Evolutionary conservation across 371 early-diverging fungal species (phyloP), one percentile per base, ranked within the genome.

Genomic region (Nematocida sp.): DNA sequence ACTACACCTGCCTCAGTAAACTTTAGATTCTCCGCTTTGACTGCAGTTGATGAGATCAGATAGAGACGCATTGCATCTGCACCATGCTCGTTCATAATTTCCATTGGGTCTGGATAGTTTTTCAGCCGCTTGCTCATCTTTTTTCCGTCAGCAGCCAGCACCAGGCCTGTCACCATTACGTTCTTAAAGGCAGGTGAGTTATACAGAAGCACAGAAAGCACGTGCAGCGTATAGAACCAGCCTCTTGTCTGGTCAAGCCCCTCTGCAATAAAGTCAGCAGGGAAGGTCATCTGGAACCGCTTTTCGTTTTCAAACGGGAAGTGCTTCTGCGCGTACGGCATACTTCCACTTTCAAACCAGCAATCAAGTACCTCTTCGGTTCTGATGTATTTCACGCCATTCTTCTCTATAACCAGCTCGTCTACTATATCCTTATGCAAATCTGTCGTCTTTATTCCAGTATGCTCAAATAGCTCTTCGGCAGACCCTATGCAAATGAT

Each of bases 231-330:
- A 88, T 99, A 99, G 92, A 99, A 99, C 99, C 99, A 99, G 75
- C 99, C 99, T 84, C 99, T 92, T 66, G 98, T 98, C 90, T 99
- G 99, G 87, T 99, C 99, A 62, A 98, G 89, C 83, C 99, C 99
- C 89, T 99, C 99, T 54, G 97, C 95, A 85, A 99, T 96, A 89
- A 99, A 99, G 85, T 99, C 94, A 25, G 99, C 99, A 23, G 99
- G 98, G 93, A 97, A 97, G 3, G 90, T 90, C 11, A 85, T 81
- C 83, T 92, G 88, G 84, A 97, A 93, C 85, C 90, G 88, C 23
- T 66, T 56, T 25, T 74, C 39, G 52, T 67, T 74, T 56, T 66
- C 71, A 83, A 98, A 98, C 61, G 98, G 98, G 88, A 95, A 98
- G 89, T 98, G 97, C 86, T 95, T 92, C 88, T 97, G 98, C 18